A percentile compares a stretch with the other conserved stretches of the same genome.
Conservation (phyloP, 2,329 filamentous ascomycete species). For the Aspergillus pseudoterreus region DNA sequence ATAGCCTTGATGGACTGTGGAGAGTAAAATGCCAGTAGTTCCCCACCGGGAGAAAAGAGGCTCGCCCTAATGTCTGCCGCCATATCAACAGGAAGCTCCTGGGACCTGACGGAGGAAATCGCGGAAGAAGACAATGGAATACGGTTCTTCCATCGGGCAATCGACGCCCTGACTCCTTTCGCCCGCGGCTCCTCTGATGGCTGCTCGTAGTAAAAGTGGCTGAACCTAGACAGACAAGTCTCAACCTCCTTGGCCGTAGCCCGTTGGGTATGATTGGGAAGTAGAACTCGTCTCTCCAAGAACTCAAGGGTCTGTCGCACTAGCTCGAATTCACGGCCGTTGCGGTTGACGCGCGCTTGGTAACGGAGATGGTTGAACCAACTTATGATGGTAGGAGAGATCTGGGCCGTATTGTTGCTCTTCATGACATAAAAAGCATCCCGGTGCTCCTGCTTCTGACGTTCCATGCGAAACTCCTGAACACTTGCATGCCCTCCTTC, state of each 20-base stretch:
- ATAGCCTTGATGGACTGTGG: conserved; percentile 4
- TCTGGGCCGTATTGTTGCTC: conserved; percentile 1
- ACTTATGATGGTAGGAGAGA: conserved; percentile 10
- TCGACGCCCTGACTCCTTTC: background rate
- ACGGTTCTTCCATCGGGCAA: background rate
- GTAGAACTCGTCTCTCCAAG: conserved; percentile 24
- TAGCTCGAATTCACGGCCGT: conserved; percentile 17
- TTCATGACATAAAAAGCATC: conserved; percentile 17
- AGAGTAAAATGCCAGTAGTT: conserved; percentile 9
- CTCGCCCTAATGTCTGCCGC: background rate
- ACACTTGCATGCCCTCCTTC: conserved; percentile 28
- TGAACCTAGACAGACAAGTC: conserved; percentile 14
- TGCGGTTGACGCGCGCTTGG: background rate
- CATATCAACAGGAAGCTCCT: background rate
- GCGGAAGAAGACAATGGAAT: background rate
- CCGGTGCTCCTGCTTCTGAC: conserved; percentile 17
- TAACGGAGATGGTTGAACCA: conserved; percentile 13
- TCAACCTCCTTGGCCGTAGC: conserved; percentile 17
- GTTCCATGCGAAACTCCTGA: conserved; percentile 13
- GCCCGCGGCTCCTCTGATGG: background rate
- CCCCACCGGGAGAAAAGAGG: conserved; percentile 9
- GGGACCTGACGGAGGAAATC: background rate
- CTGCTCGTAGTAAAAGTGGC: conserved; percentile 1
- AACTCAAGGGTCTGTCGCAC: conserved; percentile 23
- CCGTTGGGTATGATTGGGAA: conserved; percentile 18